Evolutionary conservation across 2,329 filamentous ascomycete species (phyloP).

Genomic region (Alternaria conjuncta): DNA sequence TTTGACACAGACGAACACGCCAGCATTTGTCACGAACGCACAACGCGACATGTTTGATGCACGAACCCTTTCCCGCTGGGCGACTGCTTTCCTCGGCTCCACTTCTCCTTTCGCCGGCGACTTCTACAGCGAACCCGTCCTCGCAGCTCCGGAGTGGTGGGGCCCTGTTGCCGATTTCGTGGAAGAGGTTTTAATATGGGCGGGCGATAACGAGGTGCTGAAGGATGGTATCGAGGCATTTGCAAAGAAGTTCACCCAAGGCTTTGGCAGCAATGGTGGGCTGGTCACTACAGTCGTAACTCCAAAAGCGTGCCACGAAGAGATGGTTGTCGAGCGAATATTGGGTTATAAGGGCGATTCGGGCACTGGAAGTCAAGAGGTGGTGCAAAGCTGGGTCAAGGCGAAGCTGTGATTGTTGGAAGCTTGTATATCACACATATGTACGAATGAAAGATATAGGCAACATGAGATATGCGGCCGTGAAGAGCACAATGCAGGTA

Average conservation of each 20-base stretch:
- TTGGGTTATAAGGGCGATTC: slow-evolving; percentile 48
- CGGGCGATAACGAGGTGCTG: slow-evolving; percentile 63
- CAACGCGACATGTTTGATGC: slow-evolving; percentile 59
- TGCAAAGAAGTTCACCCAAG: slow-evolving; percentile 54
- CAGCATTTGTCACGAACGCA: slow-evolving; percentile 54
- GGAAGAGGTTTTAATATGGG: slow-evolving; percentile 59
- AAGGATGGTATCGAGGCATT: slow-evolving; percentile 63
- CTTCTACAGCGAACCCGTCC: slow-evolving; percentile 60
- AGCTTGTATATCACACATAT: background rate
- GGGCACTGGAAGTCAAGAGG: slow-evolving; percentile 43
- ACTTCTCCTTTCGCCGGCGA: slow-evolving; percentile 56
- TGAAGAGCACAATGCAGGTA: background rate
- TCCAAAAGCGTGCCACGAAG: slow-evolving; percentile 49
- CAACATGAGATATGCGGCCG: background rate
- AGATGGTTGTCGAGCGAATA: slow-evolving; percentile 51
- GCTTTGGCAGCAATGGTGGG: slow-evolving; percentile 40
- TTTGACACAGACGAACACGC: slow-evolving; percentile 54
- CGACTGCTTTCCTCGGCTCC: slow-evolving; percentile 55
- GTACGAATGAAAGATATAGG: background rate
- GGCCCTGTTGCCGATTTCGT: slow-evolving; percentile 53
- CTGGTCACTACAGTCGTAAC: slow-evolving; percentile 46
- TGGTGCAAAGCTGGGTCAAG: slow-evolving; percentile 49
- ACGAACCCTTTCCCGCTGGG: slow-evolving; percentile 54
- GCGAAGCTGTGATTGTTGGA: slow-evolving; percentile 37
- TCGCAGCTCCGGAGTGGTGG: slow-evolving; percentile 62